These are phyloP conservation scores for Xerocomus subilludens DNA, from an alignment of 1,284 basidiomycete species.

Conservation along the genomic window DNA sequence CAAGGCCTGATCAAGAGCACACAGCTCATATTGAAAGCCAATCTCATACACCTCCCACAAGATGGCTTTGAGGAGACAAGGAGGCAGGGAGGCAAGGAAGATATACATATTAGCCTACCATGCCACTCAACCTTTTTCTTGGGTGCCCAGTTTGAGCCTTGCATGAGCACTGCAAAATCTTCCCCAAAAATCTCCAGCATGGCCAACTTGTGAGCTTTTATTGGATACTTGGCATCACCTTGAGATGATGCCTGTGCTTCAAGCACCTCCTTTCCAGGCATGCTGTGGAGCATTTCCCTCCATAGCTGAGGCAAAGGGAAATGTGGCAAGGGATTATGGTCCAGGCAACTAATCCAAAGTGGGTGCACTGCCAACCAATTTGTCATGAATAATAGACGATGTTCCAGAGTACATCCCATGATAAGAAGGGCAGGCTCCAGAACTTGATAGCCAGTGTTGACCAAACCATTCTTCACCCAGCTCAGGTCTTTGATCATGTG, in stretches of 20 bases:
- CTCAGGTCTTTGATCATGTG: background rate
- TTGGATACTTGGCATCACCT: no score
- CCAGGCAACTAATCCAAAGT: background rate
- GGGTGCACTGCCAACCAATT: conserved; percentile 25
- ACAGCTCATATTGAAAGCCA: background rate
- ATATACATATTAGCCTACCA: background rate
- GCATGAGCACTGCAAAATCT: background rate
- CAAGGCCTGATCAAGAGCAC: background rate
- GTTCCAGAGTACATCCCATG: background rate
- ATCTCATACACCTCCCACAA: background rate
- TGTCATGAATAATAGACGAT: background rate
- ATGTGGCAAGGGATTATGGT: background rate
- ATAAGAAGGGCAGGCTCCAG: conserved; percentile 24
- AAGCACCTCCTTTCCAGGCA: background rate
- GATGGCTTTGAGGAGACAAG: background rate
- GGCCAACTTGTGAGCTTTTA: background rate
- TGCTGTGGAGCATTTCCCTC: background rate
- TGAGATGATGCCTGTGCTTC: background rate
- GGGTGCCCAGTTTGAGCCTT: background rate
- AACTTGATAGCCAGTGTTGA: conserved; percentile 19
- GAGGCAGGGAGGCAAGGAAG: background rate
- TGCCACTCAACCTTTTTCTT: no score
- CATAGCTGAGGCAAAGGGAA: background rate
- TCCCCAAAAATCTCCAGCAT: background rate
- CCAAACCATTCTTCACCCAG: background rate